phyloP scores from a whole-genome alignment of 192 early-diverging fungal genomes.

The Pilaira anomala region DNA sequence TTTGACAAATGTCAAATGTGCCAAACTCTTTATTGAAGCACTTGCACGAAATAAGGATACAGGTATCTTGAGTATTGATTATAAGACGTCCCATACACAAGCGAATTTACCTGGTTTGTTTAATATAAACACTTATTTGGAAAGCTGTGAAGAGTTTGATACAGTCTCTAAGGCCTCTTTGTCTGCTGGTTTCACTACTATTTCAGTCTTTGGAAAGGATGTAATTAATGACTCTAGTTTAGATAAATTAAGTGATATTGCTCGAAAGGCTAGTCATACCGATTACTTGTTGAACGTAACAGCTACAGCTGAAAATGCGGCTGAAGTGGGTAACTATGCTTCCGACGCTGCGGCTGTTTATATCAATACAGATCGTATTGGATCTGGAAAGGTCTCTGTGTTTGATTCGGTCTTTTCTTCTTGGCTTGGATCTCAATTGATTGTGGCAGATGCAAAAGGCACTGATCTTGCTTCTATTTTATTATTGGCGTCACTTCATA shows the following conservation, averaged over 20 bases:
- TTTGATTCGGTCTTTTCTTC: slow-evolving; percentile 71
- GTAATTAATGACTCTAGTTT: slow-evolving; percentile 39
- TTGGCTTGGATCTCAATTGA: slow-evolving; percentile 72
- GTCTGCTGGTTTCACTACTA: slow-evolving; percentile 82
- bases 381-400: slow-evolving; percentile 52
- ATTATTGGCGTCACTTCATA: slow-evolving; percentile 80
- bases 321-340: slow-evolving; percentile 38
- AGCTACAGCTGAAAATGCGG: slow-evolving; percentile 66
- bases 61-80: slow-evolving; percentile 85
- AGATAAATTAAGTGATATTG: slow-evolving; percentile 45
- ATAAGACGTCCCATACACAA: slow-evolving; percentile 84
- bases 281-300: slow-evolving; percentile 73
- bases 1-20: slow-evolving; percentile 99
- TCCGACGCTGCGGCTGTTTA: slow-evolving; percentile 54
- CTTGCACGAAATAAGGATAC: slow-evolving; percentile 63
- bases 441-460: slow-evolving; percentile 84
- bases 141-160: slow-evolving; percentile 56
- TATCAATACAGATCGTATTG: slow-evolving; percentile 56
- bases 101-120: slow-evolving; percentile 84
- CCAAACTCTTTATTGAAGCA: slow-evolving; percentile 97
- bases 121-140: slow-evolving; percentile 73
- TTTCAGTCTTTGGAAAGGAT: slow-evolving; percentile 60
- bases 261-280: slow-evolving; percentile 62
- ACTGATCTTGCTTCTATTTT: slow-evolving; percentile 86
- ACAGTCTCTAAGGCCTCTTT: slow-evolving; percentile 70